Percentiles rank a stretch among this genome's conserved stretches.
Conservation (phyloP, 371 early-diverging fungal genomes). For the Mucor racemosus region DNA sequence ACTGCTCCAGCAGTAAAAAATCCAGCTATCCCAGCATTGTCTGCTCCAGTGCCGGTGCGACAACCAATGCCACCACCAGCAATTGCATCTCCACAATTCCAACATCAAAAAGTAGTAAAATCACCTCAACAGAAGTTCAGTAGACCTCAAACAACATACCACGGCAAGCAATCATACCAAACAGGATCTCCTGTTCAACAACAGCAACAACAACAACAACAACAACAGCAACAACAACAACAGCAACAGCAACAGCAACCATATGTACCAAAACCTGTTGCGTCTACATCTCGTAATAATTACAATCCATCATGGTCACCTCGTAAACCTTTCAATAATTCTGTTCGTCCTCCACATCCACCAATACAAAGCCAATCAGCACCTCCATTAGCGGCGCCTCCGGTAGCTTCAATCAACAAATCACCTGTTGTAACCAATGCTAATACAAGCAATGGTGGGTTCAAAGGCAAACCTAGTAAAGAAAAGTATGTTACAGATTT, state of each 20-base stretch:
- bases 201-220: not conserved
- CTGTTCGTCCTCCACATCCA: not conserved
- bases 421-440: not conserved
- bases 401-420: not conserved
- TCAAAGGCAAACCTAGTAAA: conserved; percentile 17
- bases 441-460: not conserved
- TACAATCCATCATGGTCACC: not conserved
- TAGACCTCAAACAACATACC: conserved; percentile 2
- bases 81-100: not conserved
- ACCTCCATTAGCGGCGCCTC: not conserved
- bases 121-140: not conserved
- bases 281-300: not conserved
- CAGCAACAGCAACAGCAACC: not conserved
- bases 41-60: not conserved
- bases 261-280: not conserved
- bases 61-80: not conserved
- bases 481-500: conserved; percentile 11
- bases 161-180: not conserved
- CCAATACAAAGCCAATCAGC: not conserved
- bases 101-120: not conserved
- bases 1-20: not conserved
- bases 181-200: not conserved
- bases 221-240: not conserved
- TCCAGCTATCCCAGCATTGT: not conserved
- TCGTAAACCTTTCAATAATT: not conserved